Conservation (phyloP, 179 eudicot species). For the Beta macrorhiza region DNA sequence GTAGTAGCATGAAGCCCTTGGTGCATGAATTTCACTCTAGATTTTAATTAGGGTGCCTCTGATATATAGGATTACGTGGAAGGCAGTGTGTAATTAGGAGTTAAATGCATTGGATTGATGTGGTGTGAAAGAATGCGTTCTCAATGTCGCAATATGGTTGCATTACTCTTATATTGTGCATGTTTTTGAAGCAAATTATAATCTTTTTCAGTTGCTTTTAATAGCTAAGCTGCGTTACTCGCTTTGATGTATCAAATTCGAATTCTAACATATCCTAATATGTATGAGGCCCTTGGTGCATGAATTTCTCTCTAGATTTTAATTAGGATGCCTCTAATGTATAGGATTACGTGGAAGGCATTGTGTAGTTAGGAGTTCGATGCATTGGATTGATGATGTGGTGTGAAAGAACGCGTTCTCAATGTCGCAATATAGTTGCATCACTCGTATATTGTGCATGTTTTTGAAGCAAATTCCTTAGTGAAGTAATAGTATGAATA, state of each 20-base stretch:
- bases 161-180: background rate
- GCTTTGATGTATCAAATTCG: background rate
- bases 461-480: background rate
- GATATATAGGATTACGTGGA: too few species aligned
- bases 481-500: too few species aligned
- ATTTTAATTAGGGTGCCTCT: too few species aligned
- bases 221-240: background rate
- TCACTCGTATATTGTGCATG: background rate
- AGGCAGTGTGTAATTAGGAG: too few species aligned
- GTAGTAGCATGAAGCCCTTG: background rate
- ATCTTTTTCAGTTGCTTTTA: constrained; percentile 7
- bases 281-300: background rate
- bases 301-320: background rate
- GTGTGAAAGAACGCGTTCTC: too few species aligned
- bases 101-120: too few species aligned
- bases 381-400: constrained; percentile 1
- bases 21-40: background rate
- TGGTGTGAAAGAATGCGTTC: too few species aligned
- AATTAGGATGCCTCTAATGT: background rate
- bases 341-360: background rate
- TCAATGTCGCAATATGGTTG: background rate
- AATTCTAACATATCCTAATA: background rate
- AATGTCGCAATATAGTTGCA: background rate
- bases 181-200: background rate
- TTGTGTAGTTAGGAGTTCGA: background rate